A percentile compares a stretch with the other conserved stretches of the same genome.
Evolutionary conservation across 2,329 filamentous ascomycete genomes (phyloP).

Genomic region (Aphanocladium album): DNA sequence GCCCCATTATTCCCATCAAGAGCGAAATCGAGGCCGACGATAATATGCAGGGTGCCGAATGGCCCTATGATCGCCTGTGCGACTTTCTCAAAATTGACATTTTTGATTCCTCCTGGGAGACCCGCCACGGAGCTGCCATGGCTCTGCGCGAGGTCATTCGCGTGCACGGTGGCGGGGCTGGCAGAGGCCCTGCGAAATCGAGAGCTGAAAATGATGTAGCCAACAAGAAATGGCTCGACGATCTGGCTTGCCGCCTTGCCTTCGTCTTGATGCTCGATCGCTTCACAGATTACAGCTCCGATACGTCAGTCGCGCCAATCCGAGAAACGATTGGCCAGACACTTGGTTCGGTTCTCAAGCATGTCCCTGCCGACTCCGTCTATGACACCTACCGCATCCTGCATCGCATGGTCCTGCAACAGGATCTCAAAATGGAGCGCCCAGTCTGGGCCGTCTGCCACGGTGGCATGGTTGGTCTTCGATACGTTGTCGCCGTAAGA

Average conservation of each 20-base stretch:
- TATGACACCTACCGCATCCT: conserved; percentile 79
- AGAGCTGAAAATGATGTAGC: conserved; percentile 69
- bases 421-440: conserved; percentile 66
- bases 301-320: conserved; percentile 94
- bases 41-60: conserved; percentile 73
- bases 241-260: conserved; percentile 89
- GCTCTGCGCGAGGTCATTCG: conserved; percentile 85
- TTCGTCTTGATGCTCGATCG: conserved; percentile 96
- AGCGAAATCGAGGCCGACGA: conserved; percentile 77
- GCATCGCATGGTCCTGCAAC: conserved; percentile 87
- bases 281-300: conserved; percentile 96
- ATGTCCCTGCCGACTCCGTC: conserved; percentile 74
- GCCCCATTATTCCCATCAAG: conserved; percentile 72
- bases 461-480: conserved; percentile 93
- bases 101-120: conserved; percentile 92
- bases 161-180: conserved; percentile 86
- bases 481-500: conserved; percentile 91
- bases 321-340: conserved; percentile 93
- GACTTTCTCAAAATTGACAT: conserved; percentile 92
- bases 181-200: conserved; percentile 65
- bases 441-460: conserved; percentile 93
- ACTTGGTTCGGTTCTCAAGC: conserved; percentile 80
- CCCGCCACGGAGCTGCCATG: conserved; percentile 93
- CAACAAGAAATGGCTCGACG: conserved; percentile 86
- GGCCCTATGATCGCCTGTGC: conserved; percentile 91